Evolutionary conservation across 202 grass and related monocot species (phyloP), one percentile per base, ranked within the genome.

Genomic region (Setaria italica): DNA sequence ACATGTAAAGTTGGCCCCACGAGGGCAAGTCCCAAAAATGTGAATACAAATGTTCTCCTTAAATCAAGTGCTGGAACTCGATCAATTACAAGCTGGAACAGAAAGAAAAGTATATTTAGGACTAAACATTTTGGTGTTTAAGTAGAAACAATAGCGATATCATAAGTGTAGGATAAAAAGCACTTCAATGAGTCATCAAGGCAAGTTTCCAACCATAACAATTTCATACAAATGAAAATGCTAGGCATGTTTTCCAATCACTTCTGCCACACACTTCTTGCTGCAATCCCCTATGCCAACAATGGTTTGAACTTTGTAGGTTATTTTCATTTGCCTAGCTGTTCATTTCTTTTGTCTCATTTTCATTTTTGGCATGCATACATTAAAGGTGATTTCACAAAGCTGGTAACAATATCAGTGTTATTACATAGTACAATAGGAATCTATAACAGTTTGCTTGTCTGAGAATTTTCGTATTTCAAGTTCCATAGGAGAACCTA

Each of bases 41-140:
- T 95, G 77, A 95, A 97, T 11, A 97, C 91, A 88, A 97, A 90
- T 35, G 89, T 93, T 85, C 95, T 82, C 91, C 71, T 93, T 60
- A 93, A 80, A 91, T 95, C 90, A 59, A 97, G 80, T 76, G 91
- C 62, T 39, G 85, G 69, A 63, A 85, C 92, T 80, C 72, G 78
- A 85, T 95, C 91, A 62, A 95, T 86, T 41, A 76, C 80, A 87
- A 96, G 82, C 94, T 96, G 79, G n/a, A 76, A 77, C 14, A 76
- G 54, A 69, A 58, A 59, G 2, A 73, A 14, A 37, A 72, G 42
- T 20, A 86, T 14, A 81, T 30, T 56, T 75, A 74, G 32, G 48
- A 20, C 19, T 45, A 10, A 3, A 81, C 11, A 42, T 81, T 41
- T 12, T 9, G 39, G 1, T n/a, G 14, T 13, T 76, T 66, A 65